Percentiles rank a stretch among this genome's conserved stretches.
Conservation (phyloP, 257 asterid species). For the Verbena officinalis region DNA sequence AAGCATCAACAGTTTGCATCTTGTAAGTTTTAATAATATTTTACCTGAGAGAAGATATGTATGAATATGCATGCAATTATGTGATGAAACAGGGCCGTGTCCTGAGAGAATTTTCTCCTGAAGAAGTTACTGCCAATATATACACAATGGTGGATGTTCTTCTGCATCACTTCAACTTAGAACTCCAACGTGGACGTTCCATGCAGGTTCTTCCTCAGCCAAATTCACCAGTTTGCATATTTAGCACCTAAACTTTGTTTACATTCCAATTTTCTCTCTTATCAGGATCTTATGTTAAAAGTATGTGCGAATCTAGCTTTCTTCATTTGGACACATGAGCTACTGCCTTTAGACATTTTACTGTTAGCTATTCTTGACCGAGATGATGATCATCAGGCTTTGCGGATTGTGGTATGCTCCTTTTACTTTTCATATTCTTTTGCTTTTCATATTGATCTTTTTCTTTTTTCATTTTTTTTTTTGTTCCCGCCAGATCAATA, state of each 20-base stretch:
- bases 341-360: constrained; percentile 86
- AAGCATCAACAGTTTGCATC: constrained; percentile 84
- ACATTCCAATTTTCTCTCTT: constrained; percentile 28
- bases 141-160: constrained; percentile 96
- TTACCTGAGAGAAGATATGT: too few relatives aligned
- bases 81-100: constrained; percentile 74
- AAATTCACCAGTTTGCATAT: constrained; percentile 18
- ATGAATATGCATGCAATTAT: background rate
- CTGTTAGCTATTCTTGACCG: constrained; percentile 91
- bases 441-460: background rate
- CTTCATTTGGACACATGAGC: constrained; percentile 95
- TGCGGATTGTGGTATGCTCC: constrained; percentile 83
- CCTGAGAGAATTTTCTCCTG: constrained; percentile 93
- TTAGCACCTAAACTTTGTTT: constrained; percentile 2
- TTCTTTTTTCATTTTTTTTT: background rate
- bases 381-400: constrained; percentile 94
- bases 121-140: constrained; percentile 93
- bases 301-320: constrained; percentile 79
- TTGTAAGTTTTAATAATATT: constrained; percentile 53
- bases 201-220: constrained; percentile 64
- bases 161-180: constrained; percentile 82
- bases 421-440: constrained; percentile 25
- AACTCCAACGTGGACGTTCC: constrained; percentile 90
- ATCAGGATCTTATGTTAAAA: constrained; percentile 89
- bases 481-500: constrained; percentile 56